phyloP scores from a whole-genome alignment of 768 basidiomycete genomes.

The Boletus sensibilis region DNA sequence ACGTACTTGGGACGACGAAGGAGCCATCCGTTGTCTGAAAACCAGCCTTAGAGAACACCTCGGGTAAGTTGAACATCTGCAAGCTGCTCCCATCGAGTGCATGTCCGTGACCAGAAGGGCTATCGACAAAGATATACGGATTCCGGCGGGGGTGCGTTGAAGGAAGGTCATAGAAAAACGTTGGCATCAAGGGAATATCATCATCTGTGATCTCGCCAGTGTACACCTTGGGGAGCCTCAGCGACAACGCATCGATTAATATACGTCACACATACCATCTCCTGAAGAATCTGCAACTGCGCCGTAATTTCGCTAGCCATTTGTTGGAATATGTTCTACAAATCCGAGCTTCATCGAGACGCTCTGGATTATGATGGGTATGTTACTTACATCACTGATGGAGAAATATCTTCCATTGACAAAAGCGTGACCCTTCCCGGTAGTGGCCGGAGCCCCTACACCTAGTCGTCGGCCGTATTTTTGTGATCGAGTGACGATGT shows the following conservation, averaged over 20 bases:
- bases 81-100: conserved; percentile 6
- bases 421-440: conserved; percentile 66
- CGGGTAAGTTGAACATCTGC: conserved; percentile 32
- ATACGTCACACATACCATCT: conserved; percentile 48
- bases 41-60: conserved; percentile 32
- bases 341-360: background rate
- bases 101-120: conserved; percentile 31
- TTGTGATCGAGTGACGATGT: conserved; percentile 44
- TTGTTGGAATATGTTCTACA: conserved; percentile 28
- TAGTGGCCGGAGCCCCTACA: conserved; percentile 35
- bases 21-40: conserved; percentile 42
- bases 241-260: background rate
- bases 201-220: conserved; percentile 54
- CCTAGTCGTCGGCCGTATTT: conserved; percentile 61
- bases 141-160: conserved; percentile 71
- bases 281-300: conserved; percentile 70
- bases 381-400: conserved; percentile 59
- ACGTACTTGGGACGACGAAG: conserved; percentile 67
- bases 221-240: conserved; percentile 48
- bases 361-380: too few relatives aligned
- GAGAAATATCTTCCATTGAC: conserved; percentile 83
- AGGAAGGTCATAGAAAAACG: conserved; percentile 90
- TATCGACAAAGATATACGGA: conserved; percentile 62
- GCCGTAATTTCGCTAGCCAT: conserved; percentile 44
- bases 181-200: conserved; percentile 49